Conservation (phyloP, 371 early-diverging fungal genomes). For the Mortierella polycephala region DNA sequence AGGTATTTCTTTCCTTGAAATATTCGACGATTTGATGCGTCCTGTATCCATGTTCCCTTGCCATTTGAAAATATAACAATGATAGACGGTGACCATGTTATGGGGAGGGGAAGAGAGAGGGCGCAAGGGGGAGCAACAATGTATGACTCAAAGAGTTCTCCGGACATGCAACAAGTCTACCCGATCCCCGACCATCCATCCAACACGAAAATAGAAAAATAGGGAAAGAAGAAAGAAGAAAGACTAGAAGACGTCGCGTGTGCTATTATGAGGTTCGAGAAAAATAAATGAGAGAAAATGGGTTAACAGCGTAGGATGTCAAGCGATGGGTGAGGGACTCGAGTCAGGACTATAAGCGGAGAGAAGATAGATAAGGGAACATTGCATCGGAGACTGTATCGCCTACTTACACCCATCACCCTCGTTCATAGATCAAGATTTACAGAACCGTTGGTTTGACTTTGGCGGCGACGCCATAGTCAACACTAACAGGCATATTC, state of each 20-base stretch:
- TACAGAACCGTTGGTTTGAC: constrained; percentile 79
- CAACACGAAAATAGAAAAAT: background rate
- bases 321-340: too few relatives aligned
- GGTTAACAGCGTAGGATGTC: too few relatives aligned
- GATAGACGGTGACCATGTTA: too few relatives aligned
- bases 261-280: too few relatives aligned
- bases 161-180: background rate
- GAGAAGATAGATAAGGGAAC: background rate
- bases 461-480: constrained; percentile 78
- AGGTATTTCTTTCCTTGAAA: constrained; percentile 6
- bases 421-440: constrained; percentile 64
- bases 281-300: background rate
- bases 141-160: too few relatives aligned
- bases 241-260: background rate
- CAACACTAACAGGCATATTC: constrained; percentile 79
- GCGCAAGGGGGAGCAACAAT: too few relatives aligned
- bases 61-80: background rate
- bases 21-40: background rate
- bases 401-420: background rate
- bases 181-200: background rate
- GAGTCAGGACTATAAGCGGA: background rate
- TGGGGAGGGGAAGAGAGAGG: too few relatives aligned
- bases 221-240: constrained; percentile 4
- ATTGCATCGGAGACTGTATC: too few relatives aligned
- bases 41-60: background rate